Base-by-base conservation (phyloP, 805 yeast species). In the Tetrapisispora namnaoensis region DNA sequence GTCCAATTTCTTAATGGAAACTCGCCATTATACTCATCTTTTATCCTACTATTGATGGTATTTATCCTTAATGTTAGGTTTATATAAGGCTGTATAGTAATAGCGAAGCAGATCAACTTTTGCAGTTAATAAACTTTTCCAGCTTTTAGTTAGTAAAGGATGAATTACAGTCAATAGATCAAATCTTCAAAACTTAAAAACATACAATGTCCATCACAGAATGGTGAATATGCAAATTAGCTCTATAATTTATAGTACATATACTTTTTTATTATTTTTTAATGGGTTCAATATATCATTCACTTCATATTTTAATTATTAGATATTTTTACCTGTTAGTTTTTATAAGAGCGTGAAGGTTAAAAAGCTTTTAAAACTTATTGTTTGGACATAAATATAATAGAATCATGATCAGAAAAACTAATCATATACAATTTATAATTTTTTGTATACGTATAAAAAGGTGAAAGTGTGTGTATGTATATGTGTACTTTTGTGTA, bases 1-100 rank as follows among this genome's bases (percentile, higher is more conserved):
- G 82, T 74, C 99, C 99, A 93, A 65, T 79, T 78, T 60, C 98
- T 81, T 79, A 88, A 78, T 14, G 99, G 98, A 62, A 83, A 84
- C 5, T 83, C 87, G 62, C 83, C 86, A 56, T 81, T 86, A 24
- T 20, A 35, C 14, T 37, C 36, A 7, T 22, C 42, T 36, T 79
- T 78, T 52, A 86, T 71, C 54, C 88, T 75, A 57, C 78, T 80
- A 69, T 90, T 96, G 52, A 78, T 80, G 24, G 96, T 89, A 48
- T 86, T 83, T 59, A 90, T 78, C 68, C 95, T 81, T 51, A 89
- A 76, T 18, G 86, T 84, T 71, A 95, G 78, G 68, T 85, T 80
- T 37, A 84, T 82, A 20, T 53, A 42, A n/a, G 57, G 60, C 45
- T 43, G 16, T n/a, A 22, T 48, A 14, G 17, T 27, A 24, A 24